A percentile compares a stretch with the other conserved stretches of the same genome.
These are phyloP conservation scores for Yarrowia osloensis DNA, from an alignment of 805 yeast species.

Conservation along the genomic window DNA sequence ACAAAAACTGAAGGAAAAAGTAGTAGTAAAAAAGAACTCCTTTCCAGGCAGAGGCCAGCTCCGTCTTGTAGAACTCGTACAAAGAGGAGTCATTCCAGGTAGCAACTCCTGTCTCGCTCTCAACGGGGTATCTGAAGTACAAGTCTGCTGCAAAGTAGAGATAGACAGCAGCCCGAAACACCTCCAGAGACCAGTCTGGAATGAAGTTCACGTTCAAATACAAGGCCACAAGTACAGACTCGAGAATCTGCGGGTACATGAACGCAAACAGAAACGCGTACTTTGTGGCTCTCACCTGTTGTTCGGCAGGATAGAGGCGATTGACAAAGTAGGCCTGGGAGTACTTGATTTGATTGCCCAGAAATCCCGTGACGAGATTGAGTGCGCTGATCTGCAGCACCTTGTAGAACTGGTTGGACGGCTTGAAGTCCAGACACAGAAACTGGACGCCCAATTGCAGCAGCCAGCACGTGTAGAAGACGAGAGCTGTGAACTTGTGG, in stretches of 20 bases:
- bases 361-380: background rate
- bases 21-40: background rate
- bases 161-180: background rate
- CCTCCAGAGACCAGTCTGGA: constrained; percentile 2
- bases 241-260: background rate
- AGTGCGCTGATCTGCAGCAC: background rate
- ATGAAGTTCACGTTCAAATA: background rate
- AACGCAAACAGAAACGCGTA: constrained; percentile 1
- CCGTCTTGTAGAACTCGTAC: background rate
- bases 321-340: constrained; percentile 17
- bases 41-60: constrained; percentile 5
- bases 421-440: background rate
- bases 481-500: constrained; percentile 7
- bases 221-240: background rate
- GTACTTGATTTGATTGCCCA: constrained; percentile 12
- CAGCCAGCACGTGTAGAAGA: constrained; percentile 6
- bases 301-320: background rate
- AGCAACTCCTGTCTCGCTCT: background rate
- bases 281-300: background rate
- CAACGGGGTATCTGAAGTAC: background rate
- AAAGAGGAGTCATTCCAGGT: background rate
- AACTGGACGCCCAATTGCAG: constrained; percentile 3
- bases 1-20: constrained; percentile 1
- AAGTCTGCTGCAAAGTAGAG: constrained; percentile 1
- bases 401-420: background rate